Conservation (phyloP, 805 yeast species). For the Sugiyamaella qingdaonensis region DNA sequence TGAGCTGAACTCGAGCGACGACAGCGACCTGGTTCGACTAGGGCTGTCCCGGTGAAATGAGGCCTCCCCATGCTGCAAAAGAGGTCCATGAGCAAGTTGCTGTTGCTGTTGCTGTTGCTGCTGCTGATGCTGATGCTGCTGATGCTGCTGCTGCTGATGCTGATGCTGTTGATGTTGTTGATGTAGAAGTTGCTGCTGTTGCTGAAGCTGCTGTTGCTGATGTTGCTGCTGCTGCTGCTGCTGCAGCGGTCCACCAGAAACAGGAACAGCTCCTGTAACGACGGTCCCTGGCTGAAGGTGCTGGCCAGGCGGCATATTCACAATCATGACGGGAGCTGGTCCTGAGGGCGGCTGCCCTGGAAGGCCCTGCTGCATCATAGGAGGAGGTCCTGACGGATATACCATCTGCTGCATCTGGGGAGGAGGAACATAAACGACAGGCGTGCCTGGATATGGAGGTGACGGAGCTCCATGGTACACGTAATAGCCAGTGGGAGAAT, state of each 20-base stretch:
- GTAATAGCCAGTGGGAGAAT: background rate
- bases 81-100: background rate
- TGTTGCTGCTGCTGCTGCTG: background rate
- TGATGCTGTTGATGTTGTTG: background rate
- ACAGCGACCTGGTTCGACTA: background rate
- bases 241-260: no score
- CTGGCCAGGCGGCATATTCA: background rate
- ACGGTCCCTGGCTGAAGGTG: background rate
- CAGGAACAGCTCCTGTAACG: no score
- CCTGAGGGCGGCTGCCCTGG: constrained; percentile 7
- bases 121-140: no score
- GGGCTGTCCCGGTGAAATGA: background rate
- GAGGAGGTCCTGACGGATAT: background rate
- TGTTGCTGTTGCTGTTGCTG: background rate
- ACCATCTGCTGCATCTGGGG: background rate
- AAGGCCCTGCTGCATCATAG: background rate
- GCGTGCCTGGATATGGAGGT: constrained; percentile 1
- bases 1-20: background rate
- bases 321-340: background rate
- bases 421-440: constrained; percentile 1
- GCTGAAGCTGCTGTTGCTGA: background rate
- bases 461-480: constrained; percentile 3
- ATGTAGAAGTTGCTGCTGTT: background rate
- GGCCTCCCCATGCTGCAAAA: background rate
- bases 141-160: background rate